A percentile compares a stretch with the other conserved stretches of the same genome.
These are phyloP conservation scores for Mycotypha africana DNA, from an alignment of 371 early-diverging fungal genomes.

Conservation along the genomic window DNA sequence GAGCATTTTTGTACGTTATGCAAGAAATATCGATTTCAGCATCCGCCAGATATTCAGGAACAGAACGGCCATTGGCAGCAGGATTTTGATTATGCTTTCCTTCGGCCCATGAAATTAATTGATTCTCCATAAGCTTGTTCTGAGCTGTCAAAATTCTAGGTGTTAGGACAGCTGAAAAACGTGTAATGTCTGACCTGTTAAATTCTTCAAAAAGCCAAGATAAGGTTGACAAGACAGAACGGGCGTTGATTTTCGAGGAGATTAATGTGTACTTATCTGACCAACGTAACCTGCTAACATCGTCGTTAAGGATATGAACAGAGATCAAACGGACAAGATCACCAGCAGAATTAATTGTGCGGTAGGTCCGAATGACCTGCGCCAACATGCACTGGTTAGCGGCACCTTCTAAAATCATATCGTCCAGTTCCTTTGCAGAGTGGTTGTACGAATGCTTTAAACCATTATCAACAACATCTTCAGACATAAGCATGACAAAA, in stretches of 20 bases:
- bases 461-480: no score
- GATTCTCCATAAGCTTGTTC: background rate
- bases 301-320: slow-evolving; percentile 11
- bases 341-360: no score
- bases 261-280: slow-evolving; percentile 16
- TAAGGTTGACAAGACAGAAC: slow-evolving; percentile 14
- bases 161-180: slow-evolving; percentile 7
- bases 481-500: slow-evolving; percentile 3
- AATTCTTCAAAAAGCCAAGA: slow-evolving; percentile 15
- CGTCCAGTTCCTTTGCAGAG: no score
- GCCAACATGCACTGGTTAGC: background rate
- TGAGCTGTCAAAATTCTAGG: slow-evolving; percentile 10
- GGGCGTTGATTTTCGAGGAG: slow-evolving; percentile 13
- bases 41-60: slow-evolving; percentile 23
- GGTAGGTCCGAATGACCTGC: no score
- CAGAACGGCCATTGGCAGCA: slow-evolving; percentile 2
- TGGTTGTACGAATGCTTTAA: no score
- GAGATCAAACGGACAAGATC: slow-evolving; percentile 8
- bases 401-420: no score
- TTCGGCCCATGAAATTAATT: slow-evolving; percentile 2
- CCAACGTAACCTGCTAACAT: slow-evolving; percentile 10
- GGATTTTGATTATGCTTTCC: background rate
- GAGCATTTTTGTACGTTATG: slow-evolving; percentile 11
- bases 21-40: slow-evolving; percentile 24
- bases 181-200: slow-evolving; percentile 5